Percentiles rank a stretch among this genome's conserved stretches.
phyloP scores from a whole-genome alignment of 2,329 filamentous ascomycete genomes.

The Cytospora schulzeri region DNA sequence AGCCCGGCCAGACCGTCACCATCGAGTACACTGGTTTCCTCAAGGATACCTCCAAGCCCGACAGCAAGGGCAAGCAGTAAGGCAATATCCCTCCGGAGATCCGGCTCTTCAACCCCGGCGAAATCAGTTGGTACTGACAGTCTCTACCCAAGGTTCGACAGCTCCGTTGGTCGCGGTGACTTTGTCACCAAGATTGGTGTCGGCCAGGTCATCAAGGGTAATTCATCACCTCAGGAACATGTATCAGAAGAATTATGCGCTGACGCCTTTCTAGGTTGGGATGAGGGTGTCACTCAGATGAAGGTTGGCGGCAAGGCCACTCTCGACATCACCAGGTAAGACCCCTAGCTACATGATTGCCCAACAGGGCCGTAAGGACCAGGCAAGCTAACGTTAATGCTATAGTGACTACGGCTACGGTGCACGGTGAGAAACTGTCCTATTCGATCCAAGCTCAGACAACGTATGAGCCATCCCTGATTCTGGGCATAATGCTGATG shows the following conservation, averaged over 20 bases:
- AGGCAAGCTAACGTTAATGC: slow-evolving; percentile 2
- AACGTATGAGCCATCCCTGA: not conserved
- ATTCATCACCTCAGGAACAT: slow-evolving; percentile 28
- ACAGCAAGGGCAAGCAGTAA: slow-evolving; percentile 73
- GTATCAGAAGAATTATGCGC: slow-evolving; percentile 7
- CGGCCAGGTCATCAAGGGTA: slow-evolving; percentile 85
- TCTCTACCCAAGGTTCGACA: slow-evolving; percentile 73
- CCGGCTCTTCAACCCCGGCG: slow-evolving; percentile 15
- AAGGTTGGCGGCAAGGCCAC: slow-evolving; percentile 86
- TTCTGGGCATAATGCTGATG: slow-evolving; percentile 30
- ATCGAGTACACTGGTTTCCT: slow-evolving; percentile 94
- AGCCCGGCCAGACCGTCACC: slow-evolving; percentile 70
- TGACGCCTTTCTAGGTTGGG: slow-evolving; percentile 63
- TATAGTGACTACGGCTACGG: slow-evolving; percentile 67
- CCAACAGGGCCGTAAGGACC: too few species aligned
- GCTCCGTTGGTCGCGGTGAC: slow-evolving; percentile 74
- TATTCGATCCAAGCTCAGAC: not conserved
- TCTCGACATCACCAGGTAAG: slow-evolving; percentile 76
- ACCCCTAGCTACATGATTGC: slow-evolving; percentile 31
- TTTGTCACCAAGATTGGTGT: slow-evolving; percentile 79
- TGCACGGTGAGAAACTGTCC: slow-evolving; percentile 49
- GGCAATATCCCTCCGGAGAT: slow-evolving; percentile 34
- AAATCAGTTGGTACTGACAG: slow-evolving; percentile 29
- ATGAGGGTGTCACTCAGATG: slow-evolving; percentile 84
- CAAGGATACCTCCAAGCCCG: slow-evolving; percentile 63